Base-by-base conservation (phyloP, 495 filamentous ascomycete species). In the Cercophora sp. region DNA sequence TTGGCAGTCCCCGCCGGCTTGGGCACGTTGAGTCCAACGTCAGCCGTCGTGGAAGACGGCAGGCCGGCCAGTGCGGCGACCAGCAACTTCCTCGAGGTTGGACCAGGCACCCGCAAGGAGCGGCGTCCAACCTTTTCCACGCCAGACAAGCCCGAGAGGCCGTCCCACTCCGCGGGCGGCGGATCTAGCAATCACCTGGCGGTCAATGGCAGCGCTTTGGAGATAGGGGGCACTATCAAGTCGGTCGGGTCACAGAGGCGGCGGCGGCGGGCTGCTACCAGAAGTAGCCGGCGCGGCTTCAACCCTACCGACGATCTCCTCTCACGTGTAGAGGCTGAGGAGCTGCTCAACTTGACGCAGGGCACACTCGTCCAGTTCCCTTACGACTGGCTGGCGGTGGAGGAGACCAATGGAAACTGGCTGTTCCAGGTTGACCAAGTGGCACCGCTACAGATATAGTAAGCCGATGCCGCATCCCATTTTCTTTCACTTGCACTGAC, bases 401-500 rank as follows among this genome's bases (percentile, higher is more conserved):
- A 96, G 70, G 93, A 96, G 72, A 81, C 85, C 59, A 88, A 86
- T 56, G 90, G 89, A 32, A 96, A 96, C 65, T 98, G 94, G 94
- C 81, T 97, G 41, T 97, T 96, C 68, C 88, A 88, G 68, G 85
- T 96, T 40, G 93, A 98, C 67, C 86, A 93, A 63, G 82, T 98
- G 65, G 94, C 93, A 57, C 93, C 93, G 44, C 75, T 97, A 71
- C 89, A 96, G 72, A 98, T 98, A 53, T 98, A 97, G 92, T 96
- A 81, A 82, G 91, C 81, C 13, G 1, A 25, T 24, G 20, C 4
- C 8, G 8, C 22, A 26, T n/a, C 26, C 20, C 22, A 26, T 8
- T 23, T 16, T 4, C 19, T 4, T 8, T 15, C 16, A 3, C 29
- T 35, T 5, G 16, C 32, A 45, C 41, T 55, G 35, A 59, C 46